Evolutionary conservation across 169 alveolate species (phyloP).

Genomic region (Plasmodium gonderi): DNA sequence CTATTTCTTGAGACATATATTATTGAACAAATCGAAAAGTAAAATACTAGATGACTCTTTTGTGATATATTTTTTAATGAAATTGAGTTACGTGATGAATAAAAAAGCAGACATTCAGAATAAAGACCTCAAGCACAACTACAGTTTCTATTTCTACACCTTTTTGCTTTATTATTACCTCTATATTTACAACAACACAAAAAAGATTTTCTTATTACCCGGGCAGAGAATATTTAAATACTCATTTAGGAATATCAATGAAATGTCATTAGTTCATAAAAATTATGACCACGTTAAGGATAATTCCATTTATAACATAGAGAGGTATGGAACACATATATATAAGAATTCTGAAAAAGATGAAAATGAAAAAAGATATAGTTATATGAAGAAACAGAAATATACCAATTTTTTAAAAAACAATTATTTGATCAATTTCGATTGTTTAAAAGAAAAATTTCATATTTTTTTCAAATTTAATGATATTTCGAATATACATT

Average conservation of each 20-base stretch:
- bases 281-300: conserved; percentile 19
- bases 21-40: background rate
- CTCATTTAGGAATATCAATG: conserved; percentile 8
- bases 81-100: conserved; percentile 44
- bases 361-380: background rate
- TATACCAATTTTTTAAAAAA: conserved; percentile 16
- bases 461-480: conserved; percentile 55
- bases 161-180: conserved; percentile 49
- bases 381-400: conserved; percentile 18
- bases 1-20: conserved; percentile 21
- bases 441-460: conserved; percentile 21
- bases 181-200: conserved; percentile 33
- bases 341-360: background rate
- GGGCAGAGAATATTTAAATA: background rate
- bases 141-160: conserved; percentile 31
- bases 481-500: conserved; percentile 58
- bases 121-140: conserved; percentile 17
- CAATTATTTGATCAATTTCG: conserved; percentile 35
- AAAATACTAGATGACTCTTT: conserved; percentile 37
- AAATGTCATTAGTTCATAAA: conserved; percentile 13
- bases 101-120: background rate
- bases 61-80: conserved; percentile 38
- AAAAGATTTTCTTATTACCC: background rate
- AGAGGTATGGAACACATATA: conserved; percentile 42
- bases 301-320: background rate